Conservation (phyloP, 768 basidiomycete species). For the Rhizopogon vinicolor region DNA sequence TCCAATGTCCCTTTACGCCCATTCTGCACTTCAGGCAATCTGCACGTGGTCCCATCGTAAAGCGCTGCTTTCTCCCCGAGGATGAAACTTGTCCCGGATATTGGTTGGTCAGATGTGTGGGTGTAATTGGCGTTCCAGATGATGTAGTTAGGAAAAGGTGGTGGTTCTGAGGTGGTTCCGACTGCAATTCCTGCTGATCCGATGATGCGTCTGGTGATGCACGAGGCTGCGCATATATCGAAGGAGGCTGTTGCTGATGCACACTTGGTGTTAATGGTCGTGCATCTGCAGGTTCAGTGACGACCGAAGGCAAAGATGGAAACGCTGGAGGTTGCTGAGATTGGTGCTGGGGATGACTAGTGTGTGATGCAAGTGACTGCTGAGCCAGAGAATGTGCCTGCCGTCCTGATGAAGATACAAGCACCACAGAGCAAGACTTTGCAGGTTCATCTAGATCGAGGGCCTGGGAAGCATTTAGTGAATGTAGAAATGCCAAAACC, state of each 20-base stretch:
- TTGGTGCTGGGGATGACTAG: not conserved
- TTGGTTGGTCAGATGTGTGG: not conserved
- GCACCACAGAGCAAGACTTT: not conserved
- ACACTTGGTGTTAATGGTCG: not conserved
- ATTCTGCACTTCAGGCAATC: conserved; percentile 65
- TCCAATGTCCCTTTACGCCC: conserved; percentile 68
- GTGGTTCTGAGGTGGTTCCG: not conserved
- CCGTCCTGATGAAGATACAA: conserved; percentile 3
- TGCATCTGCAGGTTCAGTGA: not conserved
- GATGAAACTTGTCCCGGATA: not conserved
- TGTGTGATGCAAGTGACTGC: conserved; percentile 17
- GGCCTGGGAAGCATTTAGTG: not conserved
- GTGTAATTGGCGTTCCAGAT: not conserved
- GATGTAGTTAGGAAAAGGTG: not conserved
- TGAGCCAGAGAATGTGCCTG: conserved; percentile 18
- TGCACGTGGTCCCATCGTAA: conserved; percentile 68
- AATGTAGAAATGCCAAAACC: conserved; percentile 1
- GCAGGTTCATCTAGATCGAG: not conserved
- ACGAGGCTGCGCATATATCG: conserved; percentile 24
- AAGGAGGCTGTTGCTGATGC: conserved; percentile 14
- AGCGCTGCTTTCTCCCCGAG: conserved; percentile 37
- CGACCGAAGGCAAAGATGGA: not conserved
- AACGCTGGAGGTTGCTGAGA: conserved; percentile 3
- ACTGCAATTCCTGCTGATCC: conserved; percentile 7
- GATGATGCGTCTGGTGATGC: conserved; percentile 19